Base-by-base conservation (phyloP, 345 rosid genomes). In the Rhodamnia argentea region DNA sequence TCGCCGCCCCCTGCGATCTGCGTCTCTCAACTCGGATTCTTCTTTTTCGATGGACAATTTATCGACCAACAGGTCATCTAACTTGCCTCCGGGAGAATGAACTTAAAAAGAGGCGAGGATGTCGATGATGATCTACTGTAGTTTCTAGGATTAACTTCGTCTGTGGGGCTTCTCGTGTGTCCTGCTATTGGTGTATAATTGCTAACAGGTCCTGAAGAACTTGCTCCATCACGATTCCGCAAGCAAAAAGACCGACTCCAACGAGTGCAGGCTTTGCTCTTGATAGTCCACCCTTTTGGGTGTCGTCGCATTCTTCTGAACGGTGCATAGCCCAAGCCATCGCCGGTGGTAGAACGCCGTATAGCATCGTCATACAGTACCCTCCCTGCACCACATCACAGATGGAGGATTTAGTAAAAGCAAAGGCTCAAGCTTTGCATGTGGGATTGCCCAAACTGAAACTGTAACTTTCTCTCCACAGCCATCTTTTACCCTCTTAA, bases 311-410 rank as follows among this genome's bases (percentile, higher is more conserved):
- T 86, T 83, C 53, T 86, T 50, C 83, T 32, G 78, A 70, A 18
- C 3, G 81, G 26, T 85, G 84, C 91, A 89, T 86, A 13, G 93
- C 91, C 95, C 92, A 94, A 40, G 94, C 94, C 96, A 94, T 94
- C 20, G 92, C 93, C 12, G 95, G 94, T n/a, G 94, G 95, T 22
- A 94, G 94, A 86, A 94, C 89, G 85, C 94, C 96, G 85, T 92
- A 92, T 70, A 93, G 89, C 92, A 92, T 83, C 4, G 93, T 92
- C 96, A 94, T 93, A 54, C 96, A 91, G 86, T 94, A 93, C 24
- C 96, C 95, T 40, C 95, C 96, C 96, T 92, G 88, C 84, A 62
- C 47, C 85, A 64, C 14, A 85, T 70, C n/a, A 12, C 26, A 52
- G 22, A n/a, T 44, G 82, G 14, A n/a, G 32, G 14, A 47, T 26